Evolutionary conservation across 2,329 filamentous ascomycete genomes (phyloP).

Genomic region (Xylaria sp.): DNA sequence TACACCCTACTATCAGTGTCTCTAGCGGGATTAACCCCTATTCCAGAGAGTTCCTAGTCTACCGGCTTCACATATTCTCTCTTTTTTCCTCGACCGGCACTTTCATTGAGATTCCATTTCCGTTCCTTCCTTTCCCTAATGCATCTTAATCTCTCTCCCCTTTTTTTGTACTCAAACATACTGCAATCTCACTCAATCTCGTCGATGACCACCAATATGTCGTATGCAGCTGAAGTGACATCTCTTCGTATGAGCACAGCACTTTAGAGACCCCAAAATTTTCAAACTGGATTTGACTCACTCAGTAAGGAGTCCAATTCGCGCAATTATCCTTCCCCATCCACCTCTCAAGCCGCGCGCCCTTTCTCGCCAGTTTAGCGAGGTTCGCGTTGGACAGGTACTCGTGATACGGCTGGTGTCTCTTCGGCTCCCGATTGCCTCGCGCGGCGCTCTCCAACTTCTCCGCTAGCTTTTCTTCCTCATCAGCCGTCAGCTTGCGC

Average conservation of each 20-base stretch:
- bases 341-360: slow-evolving; percentile 29
- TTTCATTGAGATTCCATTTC: too few species aligned
- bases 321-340: slow-evolving; percentile 13
- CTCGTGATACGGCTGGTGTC: slow-evolving; percentile 4
- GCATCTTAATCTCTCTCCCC: background rate
- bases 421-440: background rate
- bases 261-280: background rate
- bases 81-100: background rate
- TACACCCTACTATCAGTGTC: background rate
- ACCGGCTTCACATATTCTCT: background rate
- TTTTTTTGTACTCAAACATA: too few species aligned
- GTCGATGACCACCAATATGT: background rate
- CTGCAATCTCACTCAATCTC: background rate
- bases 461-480: background rate
- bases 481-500: background rate
- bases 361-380: background rate
- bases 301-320: slow-evolving; percentile 28
- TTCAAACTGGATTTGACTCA: background rate
- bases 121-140: background rate
- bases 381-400: background rate
- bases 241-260: background rate
- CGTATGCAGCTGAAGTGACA: background rate
- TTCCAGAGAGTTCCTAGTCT: background rate
- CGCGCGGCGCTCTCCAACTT: background rate
- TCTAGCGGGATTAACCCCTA: background rate